These are phyloP conservation scores for Pyrus bretschneideri DNA, from an alignment of 306 rosid genomes.

Conservation along the genomic window DNA sequence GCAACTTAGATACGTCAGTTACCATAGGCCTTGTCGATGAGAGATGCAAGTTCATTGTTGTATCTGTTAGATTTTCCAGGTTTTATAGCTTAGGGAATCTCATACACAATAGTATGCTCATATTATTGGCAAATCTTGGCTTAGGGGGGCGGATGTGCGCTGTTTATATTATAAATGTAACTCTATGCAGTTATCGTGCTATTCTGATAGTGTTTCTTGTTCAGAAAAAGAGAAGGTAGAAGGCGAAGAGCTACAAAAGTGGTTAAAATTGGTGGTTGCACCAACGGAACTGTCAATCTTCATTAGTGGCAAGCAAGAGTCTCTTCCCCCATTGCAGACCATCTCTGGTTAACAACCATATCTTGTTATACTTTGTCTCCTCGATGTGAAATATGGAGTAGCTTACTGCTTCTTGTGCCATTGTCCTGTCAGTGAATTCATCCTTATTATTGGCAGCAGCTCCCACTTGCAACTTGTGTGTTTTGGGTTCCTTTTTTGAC, in stretches of 20 bases:
- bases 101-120: not conserved
- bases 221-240: conserved; percentile 87
- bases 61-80: not conserved
- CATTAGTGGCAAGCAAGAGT: conserved; percentile 48
- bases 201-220: conserved; percentile 31
- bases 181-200: conserved; percentile 11
- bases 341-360: conserved; percentile 28
- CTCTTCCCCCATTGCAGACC: conserved; percentile 19
- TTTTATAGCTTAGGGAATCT: not conserved
- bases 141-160: not conserved
- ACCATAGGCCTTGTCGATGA: not conserved
- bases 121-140: not conserved
- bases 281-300: conserved; percentile 68
- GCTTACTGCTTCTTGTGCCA: conserved; percentile 14
- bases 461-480: conserved; percentile 42
- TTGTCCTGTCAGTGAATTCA: conserved; percentile 26
- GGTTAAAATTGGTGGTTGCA: conserved; percentile 83
- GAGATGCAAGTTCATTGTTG: not conserved
- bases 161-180: not conserved
- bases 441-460: conserved; percentile 23
- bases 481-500: conserved; percentile 34
- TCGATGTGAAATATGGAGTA: conserved; percentile 24
- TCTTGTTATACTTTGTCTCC: conserved; percentile 14
- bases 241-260: conserved; percentile 82
- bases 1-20: not conserved